A percentile compares a stretch with the other conserved stretches of the same genome.
Evolutionary conservation across 1,284 basidiomycete genomes (phyloP).

Genomic region (Pisolithus thermaeus): DNA sequence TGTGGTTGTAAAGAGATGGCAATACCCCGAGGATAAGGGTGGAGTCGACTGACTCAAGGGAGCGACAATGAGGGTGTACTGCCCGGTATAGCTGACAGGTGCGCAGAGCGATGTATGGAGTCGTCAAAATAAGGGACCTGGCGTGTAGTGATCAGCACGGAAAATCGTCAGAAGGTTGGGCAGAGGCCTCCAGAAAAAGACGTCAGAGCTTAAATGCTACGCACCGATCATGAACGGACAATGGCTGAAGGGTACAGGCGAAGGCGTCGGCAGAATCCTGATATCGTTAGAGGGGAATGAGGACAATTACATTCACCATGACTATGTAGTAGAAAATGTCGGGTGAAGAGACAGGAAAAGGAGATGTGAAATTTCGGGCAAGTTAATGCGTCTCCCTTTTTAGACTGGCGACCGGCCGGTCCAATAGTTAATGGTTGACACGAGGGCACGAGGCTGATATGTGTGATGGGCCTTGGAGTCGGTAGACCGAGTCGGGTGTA

Average conservation of each 20-base stretch:
- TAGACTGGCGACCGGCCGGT: slow-evolving; percentile 1
- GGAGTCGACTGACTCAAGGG: slow-evolving; percentile 5
- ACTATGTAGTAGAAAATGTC: slow-evolving; percentile 2
- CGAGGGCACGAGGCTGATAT: neutral
- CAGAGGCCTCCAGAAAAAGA: neutral
- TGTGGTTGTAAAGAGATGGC: slow-evolving; percentile 10
- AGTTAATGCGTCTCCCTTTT: slow-evolving; percentile 8
- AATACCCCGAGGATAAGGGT: slow-evolving; percentile 8
- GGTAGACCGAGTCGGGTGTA: too few relatives aligned
- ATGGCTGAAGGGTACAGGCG: slow-evolving; percentile 4
- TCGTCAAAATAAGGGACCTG: slow-evolving; percentile 14
- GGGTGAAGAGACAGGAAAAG: slow-evolving; percentile 3
- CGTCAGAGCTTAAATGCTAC: slow-evolving; percentile 4
- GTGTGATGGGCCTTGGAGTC: neutral
- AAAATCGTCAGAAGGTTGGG: slow-evolving; percentile 1
- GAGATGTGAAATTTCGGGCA: slow-evolving; percentile 5
- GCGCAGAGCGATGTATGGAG: slow-evolving; percentile 10
- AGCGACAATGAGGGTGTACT: neutral
- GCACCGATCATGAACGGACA: slow-evolving; percentile 22
- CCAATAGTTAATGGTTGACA: neutral
- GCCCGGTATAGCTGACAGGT: slow-evolving; percentile 8
- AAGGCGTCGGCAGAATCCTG: slow-evolving; percentile 1
- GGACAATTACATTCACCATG: slow-evolving; percentile 4
- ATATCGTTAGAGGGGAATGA: slow-evolving; percentile 6
- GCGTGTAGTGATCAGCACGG: slow-evolving; percentile 15